Evolutionary conservation across 495 filamentous ascomycete genomes (phyloP).

Genomic region (Penicillium cinerascens): DNA sequence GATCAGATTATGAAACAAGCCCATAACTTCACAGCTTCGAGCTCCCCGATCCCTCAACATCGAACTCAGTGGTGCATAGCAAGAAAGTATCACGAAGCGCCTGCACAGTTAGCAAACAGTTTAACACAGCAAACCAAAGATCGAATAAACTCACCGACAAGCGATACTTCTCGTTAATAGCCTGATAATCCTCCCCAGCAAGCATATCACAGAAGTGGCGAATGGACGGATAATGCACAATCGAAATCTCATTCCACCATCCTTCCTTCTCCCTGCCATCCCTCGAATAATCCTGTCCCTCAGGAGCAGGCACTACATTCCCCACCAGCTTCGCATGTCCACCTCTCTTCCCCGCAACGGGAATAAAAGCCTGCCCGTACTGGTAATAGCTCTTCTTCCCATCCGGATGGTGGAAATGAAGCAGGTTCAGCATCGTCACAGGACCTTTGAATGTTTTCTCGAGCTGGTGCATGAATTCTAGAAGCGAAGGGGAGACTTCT

Average conservation of each 20-base stretch:
- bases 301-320: constrained; percentile 41
- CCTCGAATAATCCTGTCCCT: constrained; percentile 23
- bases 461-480: constrained; percentile 43
- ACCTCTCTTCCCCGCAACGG: constrained; percentile 51
- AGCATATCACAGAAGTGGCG: constrained; percentile 63
- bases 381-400: constrained; percentile 52
- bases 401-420: constrained; percentile 52
- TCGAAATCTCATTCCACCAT: constrained; percentile 57
- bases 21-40: constrained; percentile 22
- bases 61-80: constrained; percentile 58
- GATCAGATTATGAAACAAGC: not conserved
- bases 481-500: constrained; percentile 50
- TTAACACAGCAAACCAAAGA: not conserved
- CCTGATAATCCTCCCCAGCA: constrained; percentile 60
- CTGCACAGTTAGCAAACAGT: constrained; percentile 11
- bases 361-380: constrained; percentile 57
- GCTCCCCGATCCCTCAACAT: constrained; percentile 25
- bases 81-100: constrained; percentile 61
- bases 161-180: constrained; percentile 53
- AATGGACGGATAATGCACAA: constrained; percentile 65
- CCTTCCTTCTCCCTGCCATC: constrained; percentile 24
- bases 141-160: constrained; percentile 40
- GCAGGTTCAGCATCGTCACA: constrained; percentile 66
- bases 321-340: constrained; percentile 63
- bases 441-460: constrained; percentile 37